A percentile compares a stretch with the other conserved stretches of the same genome.
These are phyloP conservation scores for Aspergillus sojae DNA, from an alignment of 2,329 filamentous ascomycete genomes.

Conservation along the genomic window DNA sequence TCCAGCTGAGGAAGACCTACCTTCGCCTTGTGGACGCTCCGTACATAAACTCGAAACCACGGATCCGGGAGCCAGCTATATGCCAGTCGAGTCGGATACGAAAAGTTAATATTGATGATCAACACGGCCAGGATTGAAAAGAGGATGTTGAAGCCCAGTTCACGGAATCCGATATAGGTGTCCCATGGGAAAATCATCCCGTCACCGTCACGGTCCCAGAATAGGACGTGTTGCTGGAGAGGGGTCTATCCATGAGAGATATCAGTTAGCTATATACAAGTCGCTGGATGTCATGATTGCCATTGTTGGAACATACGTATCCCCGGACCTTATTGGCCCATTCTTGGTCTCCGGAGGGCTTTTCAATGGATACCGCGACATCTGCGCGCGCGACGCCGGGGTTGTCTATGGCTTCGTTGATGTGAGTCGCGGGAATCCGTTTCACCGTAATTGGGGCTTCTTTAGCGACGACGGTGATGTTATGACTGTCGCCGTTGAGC, in stretches of 20 bases:
- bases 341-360: constrained; percentile 8
- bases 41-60: neutral
- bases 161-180: constrained; percentile 18
- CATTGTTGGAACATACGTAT: constrained; percentile 1
- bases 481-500: neutral
- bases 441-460: neutral
- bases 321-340: constrained; percentile 9
- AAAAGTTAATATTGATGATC: constrained; percentile 47
- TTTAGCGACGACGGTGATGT: neutral
- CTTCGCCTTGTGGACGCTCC: neutral
- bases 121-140: constrained; percentile 45
- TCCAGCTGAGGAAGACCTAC: neutral
- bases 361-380: constrained; percentile 7
- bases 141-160: constrained; percentile 44
- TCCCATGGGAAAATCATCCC: neutral
- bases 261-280: neutral
- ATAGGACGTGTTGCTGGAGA: neutral
- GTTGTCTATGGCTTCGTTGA: neutral
- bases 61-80: constrained; percentile 10
- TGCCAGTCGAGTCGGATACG: constrained; percentile 48
- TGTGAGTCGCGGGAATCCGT: neutral
- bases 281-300: no score
- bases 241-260: neutral
- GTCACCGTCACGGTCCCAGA: neutral
- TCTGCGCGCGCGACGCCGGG: constrained; percentile 10